Evolutionary conservation across 225 moss, liverwort and hornwort species (phyloP).

Genomic region (Lunularia cruciata): DNA sequence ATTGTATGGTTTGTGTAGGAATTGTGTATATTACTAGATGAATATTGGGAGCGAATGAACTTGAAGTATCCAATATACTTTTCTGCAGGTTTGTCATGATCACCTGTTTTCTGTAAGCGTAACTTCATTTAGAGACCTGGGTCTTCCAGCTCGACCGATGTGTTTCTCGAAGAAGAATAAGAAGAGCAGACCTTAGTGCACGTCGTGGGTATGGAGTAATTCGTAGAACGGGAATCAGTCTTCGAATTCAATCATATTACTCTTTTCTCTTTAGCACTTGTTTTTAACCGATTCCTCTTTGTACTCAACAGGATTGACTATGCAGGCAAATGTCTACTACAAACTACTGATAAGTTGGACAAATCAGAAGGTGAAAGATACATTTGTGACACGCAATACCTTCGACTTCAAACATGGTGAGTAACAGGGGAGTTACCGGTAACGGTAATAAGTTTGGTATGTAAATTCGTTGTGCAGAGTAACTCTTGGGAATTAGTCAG

Average conservation of each 20-base stretch:
- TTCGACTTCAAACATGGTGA: slow-evolving; percentile 98
- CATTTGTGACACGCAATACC: slow-evolving; percentile 76
- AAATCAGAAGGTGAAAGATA: slow-evolving; percentile 95
- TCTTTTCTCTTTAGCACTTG: background rate
- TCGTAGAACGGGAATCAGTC: no score
- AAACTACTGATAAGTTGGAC: slow-evolving; percentile 98
- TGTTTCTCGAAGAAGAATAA: no score
- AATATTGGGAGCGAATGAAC: slow-evolving; percentile 97
- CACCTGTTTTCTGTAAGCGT: no score
- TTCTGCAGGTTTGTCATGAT: slow-evolving; percentile 77
- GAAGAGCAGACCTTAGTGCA: no score
- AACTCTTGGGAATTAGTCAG: no score
- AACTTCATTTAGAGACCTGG: no score
- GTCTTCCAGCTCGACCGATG: no score
- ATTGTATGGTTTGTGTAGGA: slow-evolving; percentile 66
- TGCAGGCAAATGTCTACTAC: slow-evolving; percentile 96
- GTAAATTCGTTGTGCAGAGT: no score
- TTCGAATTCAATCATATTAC: no score
- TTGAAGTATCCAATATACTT: slow-evolving; percentile 85
- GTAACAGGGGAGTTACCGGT: no score
- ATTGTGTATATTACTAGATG: slow-evolving; percentile 90
- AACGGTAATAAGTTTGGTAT: no score
- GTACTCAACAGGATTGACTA: slow-evolving; percentile 69
- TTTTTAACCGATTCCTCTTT: background rate
- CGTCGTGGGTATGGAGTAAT: no score